phyloP scores from a whole-genome alignment of 2,329 filamentous ascomycete genomes.

The Trichophyton equinum region DNA sequence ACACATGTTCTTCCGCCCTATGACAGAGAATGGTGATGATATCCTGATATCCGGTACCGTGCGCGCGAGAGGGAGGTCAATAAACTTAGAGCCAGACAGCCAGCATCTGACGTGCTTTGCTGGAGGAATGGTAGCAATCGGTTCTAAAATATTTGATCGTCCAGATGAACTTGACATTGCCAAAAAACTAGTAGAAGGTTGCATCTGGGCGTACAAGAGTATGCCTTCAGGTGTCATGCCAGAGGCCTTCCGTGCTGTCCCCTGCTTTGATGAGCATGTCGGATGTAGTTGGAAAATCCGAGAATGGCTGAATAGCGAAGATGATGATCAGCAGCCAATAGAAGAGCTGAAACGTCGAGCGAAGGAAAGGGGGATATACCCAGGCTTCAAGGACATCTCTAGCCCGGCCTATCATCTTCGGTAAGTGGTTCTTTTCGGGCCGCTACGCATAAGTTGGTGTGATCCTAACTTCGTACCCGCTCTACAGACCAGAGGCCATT shows the following conservation, averaged over 20 bases:
- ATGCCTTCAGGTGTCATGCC: slow-evolving; percentile 44
- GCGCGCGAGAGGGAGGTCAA: slow-evolving; percentile 24
- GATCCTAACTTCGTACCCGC: slow-evolving; percentile 50
- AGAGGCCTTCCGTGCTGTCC: slow-evolving; percentile 33
- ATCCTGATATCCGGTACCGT: slow-evolving; percentile 59
- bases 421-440: slow-evolving; percentile 4
- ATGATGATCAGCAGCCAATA: slow-evolving; percentile 5
- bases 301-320: slow-evolving; percentile 7
- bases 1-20: slow-evolving; percentile 64
- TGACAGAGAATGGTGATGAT: slow-evolving; percentile 54
- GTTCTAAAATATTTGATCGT: slow-evolving; percentile 40
- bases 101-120: slow-evolving; percentile 44
- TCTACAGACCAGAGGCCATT: slow-evolving; percentile 70
- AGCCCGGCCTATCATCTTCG: slow-evolving; percentile 11
- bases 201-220: slow-evolving; percentile 42
- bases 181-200: slow-evolving; percentile 41
- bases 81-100: slow-evolving; percentile 29
- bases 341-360: slow-evolving; percentile 7
- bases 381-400: slow-evolving; percentile 9
- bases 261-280: slow-evolving; percentile 23
- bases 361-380: slow-evolving; percentile 8
- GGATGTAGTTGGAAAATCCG: slow-evolving; percentile 11
- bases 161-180: slow-evolving; percentile 39
- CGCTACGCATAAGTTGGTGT: too few relatives aligned
- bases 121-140: slow-evolving; percentile 45